Evolutionary conservation across 495 filamentous ascomycete species (phyloP).

Genomic region (Hypoxylon intermedium): DNA sequence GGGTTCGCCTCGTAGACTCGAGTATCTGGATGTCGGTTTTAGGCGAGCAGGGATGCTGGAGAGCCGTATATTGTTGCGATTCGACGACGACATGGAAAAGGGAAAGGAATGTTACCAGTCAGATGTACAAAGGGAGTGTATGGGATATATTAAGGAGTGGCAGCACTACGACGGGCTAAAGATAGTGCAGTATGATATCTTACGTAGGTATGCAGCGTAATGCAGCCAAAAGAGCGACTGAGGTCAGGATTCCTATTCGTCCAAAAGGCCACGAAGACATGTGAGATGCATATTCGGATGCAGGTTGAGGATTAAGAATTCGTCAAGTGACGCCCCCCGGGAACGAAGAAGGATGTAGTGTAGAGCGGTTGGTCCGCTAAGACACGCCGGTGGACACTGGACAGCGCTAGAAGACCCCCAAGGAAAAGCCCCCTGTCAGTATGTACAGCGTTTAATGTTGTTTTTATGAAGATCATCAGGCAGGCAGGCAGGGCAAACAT

Average conservation of each 20-base stretch:
- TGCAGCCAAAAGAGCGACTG: slow-evolving; percentile 28
- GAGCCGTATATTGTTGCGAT: slow-evolving; percentile 29
- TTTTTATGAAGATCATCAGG: too few relatives aligned
- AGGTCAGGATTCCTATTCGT: slow-evolving; percentile 25
- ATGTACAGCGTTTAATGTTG: too few relatives aligned
- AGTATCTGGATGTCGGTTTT: slow-evolving; percentile 31
- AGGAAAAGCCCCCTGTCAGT: too few relatives aligned
- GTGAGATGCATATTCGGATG: slow-evolving; percentile 19
- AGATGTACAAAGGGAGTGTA: neutral
- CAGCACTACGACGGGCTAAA: neutral
- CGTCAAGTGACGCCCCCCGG: slow-evolving; percentile 12
- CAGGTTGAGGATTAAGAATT: slow-evolving; percentile 20
- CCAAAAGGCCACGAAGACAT: slow-evolving; percentile 1
- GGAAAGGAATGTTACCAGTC: too few relatives aligned
- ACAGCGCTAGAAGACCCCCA: too few relatives aligned
- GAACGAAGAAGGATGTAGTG: too few relatives aligned
- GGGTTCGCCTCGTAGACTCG: slow-evolving; percentile 30
- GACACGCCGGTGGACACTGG: too few relatives aligned
- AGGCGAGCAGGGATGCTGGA: slow-evolving; percentile 36
- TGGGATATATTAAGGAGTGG: too few relatives aligned
- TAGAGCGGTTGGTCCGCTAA: too few relatives aligned
- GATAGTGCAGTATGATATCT: slow-evolving; percentile 3
- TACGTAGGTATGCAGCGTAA: slow-evolving; percentile 5
- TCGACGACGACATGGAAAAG: slow-evolving; percentile 19
- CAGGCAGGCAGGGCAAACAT: too few relatives aligned